Conservation (phyloP, 1,284 basidiomycete genomes). For the Fistulinella cinereoalba region DNA sequence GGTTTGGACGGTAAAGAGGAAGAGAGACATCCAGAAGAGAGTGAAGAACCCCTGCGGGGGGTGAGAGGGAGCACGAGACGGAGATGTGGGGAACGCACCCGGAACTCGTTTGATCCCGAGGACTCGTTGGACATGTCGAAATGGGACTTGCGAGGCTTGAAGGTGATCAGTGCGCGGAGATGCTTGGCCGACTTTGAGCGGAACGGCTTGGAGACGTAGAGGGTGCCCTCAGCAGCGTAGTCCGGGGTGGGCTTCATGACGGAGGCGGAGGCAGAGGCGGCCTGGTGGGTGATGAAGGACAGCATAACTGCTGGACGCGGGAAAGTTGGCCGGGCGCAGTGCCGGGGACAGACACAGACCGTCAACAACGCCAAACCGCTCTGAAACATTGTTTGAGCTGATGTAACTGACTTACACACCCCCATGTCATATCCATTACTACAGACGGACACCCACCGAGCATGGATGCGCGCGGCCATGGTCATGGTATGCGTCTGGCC, state of each 20-base stretch:
- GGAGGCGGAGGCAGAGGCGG: no score
- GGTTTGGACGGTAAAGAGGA: slow-evolving; percentile 75
- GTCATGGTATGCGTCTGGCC: slow-evolving; percentile 49
- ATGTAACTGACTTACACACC: not conserved
- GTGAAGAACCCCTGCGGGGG: slow-evolving; percentile 79
- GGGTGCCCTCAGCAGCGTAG: slow-evolving; percentile 58
- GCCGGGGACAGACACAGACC: slow-evolving; percentile 15
- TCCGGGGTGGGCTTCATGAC: slow-evolving; percentile 38
- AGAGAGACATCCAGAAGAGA: slow-evolving; percentile 88
- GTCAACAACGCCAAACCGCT: not conserved
- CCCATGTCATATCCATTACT: not conserved
- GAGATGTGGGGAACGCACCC: slow-evolving; percentile 49
- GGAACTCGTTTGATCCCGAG: slow-evolving; percentile 80
- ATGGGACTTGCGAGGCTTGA: slow-evolving; percentile 77
- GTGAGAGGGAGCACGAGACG: slow-evolving; percentile 1
- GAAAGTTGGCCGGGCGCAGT: not conserved
- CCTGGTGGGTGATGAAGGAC: slow-evolving; percentile 6
- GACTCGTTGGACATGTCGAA: slow-evolving; percentile 81
- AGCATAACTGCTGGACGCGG: slow-evolving; percentile 9
- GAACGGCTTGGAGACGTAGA: slow-evolving; percentile 74
- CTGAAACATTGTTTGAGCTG: not conserved
- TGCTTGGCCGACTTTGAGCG: slow-evolving; percentile 65
- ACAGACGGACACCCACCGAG: slow-evolving; percentile 32
- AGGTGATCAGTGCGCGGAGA: slow-evolving; percentile 74
- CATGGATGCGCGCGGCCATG: slow-evolving; percentile 58